Evolutionary conservation across 2,329 filamentous ascomycete genomes (phyloP).

Genomic region (Aspergillus sergii): DNA sequence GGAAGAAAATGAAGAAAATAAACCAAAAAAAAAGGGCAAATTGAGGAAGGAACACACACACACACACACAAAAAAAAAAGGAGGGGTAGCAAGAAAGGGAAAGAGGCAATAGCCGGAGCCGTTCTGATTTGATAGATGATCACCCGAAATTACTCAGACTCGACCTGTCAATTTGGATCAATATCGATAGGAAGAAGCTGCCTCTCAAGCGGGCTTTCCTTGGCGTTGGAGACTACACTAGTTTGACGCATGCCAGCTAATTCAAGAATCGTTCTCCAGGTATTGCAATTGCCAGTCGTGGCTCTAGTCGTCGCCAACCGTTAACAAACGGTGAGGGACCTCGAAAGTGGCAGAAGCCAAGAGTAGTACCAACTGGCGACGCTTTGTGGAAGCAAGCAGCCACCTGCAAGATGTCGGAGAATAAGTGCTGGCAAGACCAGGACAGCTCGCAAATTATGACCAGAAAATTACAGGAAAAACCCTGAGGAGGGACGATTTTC

Average conservation of each 20-base stretch:
- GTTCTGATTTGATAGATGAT: constrained; percentile 12
- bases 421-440: not conserved
- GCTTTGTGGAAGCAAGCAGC: not conserved
- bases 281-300: not conserved
- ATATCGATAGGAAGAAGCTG: constrained; percentile 5
- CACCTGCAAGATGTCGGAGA: constrained; percentile 9
- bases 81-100: not conserved
- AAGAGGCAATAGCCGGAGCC: not conserved
- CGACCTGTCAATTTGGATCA: constrained; percentile 17
- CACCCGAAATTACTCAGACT: constrained; percentile 4
- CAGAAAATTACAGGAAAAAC: not conserved
- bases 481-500: not conserved
- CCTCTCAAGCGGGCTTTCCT: not conserved
- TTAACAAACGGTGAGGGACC: not conserved
- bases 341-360: not conserved
- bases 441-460: not conserved
- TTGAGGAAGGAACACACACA: not conserved
- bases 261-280: not conserved
- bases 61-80: not conserved
- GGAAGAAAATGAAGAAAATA: not conserved
- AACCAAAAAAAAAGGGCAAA: not conserved
- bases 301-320: not conserved
- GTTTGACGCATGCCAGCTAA: not conserved
- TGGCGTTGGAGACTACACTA: constrained; percentile 2
- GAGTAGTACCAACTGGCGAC: not conserved